phyloP scores from a whole-genome alignment of 306 rosid species.

The Casuarina equisetifolia region DNA sequence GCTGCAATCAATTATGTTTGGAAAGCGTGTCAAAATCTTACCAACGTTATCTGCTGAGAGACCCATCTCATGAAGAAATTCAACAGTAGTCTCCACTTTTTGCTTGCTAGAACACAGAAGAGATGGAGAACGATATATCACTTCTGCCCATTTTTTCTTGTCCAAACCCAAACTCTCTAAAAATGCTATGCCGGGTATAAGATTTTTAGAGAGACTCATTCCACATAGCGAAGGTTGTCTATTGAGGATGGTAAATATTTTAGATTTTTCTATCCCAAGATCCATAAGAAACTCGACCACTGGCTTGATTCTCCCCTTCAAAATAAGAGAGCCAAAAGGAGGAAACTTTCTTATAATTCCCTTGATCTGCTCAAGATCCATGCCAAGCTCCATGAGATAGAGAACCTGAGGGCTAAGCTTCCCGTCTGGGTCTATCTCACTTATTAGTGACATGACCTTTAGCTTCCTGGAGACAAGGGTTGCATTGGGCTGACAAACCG shows the following conservation, averaged over 20 bases:
- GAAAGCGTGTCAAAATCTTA: constrained; percentile 77
- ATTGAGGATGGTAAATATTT: too few species aligned
- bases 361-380: too few species aligned
- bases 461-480: constrained; percentile 48
- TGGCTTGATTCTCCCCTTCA: constrained; percentile 75
- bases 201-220: constrained; percentile 74
- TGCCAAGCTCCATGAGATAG: too few species aligned
- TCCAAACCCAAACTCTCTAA: constrained; percentile 79
- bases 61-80: constrained; percentile 68
- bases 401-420: constrained; percentile 26
- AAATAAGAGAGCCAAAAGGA: constrained; percentile 74
- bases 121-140: constrained; percentile 79
- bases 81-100: constrained; percentile 51
- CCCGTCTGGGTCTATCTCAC: constrained; percentile 59
- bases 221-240: constrained; percentile 91
- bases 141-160: constrained; percentile 83
- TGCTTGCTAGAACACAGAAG: constrained; percentile 78
- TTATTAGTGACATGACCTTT: constrained; percentile 63
- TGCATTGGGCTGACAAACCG: constrained; percentile 36
- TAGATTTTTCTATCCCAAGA: too few species aligned
- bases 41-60: constrained; percentile 68
- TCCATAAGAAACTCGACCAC: too few species aligned
- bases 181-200: constrained; percentile 78
- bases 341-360: constrained; percentile 44
- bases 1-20: constrained; percentile 66